A percentile compares a stretch with the other conserved stretches of the same genome.
Conservation (phyloP, 805 yeast genomes). For the Yarrowia bubula region DNA sequence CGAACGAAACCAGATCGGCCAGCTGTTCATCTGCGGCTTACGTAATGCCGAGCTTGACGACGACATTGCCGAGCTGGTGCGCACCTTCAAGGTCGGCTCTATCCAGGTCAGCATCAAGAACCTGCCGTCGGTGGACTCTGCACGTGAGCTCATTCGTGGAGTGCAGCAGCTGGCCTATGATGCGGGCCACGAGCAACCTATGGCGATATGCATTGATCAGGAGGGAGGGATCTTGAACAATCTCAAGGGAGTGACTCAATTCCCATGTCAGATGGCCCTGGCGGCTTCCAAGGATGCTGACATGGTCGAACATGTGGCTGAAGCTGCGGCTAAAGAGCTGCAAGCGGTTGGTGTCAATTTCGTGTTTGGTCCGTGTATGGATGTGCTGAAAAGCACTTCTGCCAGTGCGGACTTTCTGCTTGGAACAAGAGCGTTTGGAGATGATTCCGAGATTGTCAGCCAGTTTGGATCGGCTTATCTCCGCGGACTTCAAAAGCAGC, state of each 20-base stretch:
- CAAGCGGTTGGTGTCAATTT: conserved; percentile 55
- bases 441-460: neutral
- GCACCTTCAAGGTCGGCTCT: conserved; percentile 48
- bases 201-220: conserved; percentile 6
- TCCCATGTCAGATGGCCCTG: conserved; percentile 7
- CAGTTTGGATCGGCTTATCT: conserved; percentile 49
- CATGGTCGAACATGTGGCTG: neutral
- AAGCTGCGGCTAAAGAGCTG: neutral
- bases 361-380: conserved; percentile 60
- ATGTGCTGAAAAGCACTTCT: conserved; percentile 52
- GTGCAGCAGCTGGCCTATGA: conserved; percentile 49
- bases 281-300: conserved; percentile 8
- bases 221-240: conserved; percentile 6
- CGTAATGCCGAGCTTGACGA: conserved; percentile 31
- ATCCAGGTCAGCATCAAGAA: conserved; percentile 54
- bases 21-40: conserved; percentile 27
- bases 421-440: conserved; percentile 7
- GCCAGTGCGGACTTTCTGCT: conserved; percentile 49
- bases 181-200: conserved; percentile 48
- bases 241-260: conserved; percentile 16
- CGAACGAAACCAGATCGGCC: conserved; percentile 19
- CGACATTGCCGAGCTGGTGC: conserved; percentile 28
- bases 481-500: conserved; percentile 53
- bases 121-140: conserved; percentile 48
- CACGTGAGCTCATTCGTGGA: conserved; percentile 48